Base-by-base conservation (phyloP, 352 stramenopile species). In the Pythium phragmitis region DNA sequence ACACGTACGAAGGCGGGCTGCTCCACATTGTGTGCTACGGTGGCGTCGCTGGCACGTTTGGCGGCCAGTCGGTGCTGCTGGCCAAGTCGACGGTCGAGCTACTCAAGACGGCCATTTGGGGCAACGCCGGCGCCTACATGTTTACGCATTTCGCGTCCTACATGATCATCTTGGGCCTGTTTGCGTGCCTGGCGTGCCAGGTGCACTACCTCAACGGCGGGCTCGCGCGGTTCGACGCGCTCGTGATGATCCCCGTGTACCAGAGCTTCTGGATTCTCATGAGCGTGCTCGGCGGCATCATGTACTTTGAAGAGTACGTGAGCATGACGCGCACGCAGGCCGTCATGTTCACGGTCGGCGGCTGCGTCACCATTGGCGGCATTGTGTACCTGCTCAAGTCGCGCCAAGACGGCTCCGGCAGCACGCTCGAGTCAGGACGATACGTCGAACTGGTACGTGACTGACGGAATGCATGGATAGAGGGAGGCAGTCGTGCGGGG, bases 231-330 rank as follows among this genome's bases (percentile, higher is more conserved):
- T 97, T 97, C 60, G 88, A 97, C 60, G 85, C 88, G 19, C 83
- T 97, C 9, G 73, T 94, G 23, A 83, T 97, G 8, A 85, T 97
- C 37, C 91, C 91, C 21, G 85, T 97, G 42, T 97, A 97, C 64
- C 88, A 97, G 62, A 93, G 79, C 66, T 97, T 97, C 57, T 96
- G 87, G 79, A 97, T 96, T 59, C 70, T 96, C 41, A 96, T 74
- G 70, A 94, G 87, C 56, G 86, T 97, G 43, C 72, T 96, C n/a
- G 90, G 91, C 19, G 91, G 89, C 14, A 91, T 97, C 70, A 91
- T 97, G 75, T 97, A 97, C 73, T 97, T 97, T 69, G 84, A 96
- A 69, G 91, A 97, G 71, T 94, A 94, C 67, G 78, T 90, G 47
- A 89, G 64, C 70, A 94, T 94, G 85, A 91, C 85, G 37, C 66